Base-by-base conservation (phyloP, 1,284 basidiomycete species). In the Filobasidium uniguttulatum region DNA sequence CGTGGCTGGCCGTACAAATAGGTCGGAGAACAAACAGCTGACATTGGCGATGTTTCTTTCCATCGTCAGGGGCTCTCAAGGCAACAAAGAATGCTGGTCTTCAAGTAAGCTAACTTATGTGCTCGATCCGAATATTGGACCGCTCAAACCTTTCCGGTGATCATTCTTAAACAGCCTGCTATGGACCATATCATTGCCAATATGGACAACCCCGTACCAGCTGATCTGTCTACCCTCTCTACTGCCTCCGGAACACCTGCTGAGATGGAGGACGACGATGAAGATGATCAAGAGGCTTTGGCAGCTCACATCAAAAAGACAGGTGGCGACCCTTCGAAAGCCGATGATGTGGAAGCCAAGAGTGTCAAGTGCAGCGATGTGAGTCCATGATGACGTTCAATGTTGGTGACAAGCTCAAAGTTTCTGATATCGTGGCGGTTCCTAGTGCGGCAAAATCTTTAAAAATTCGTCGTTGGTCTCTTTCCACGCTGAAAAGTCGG, bases 401-500 rank as follows among this genome's bases (percentile, higher is more conserved):
- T n/a, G n/a, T n/a, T n/a, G n/a, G n/a, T n/a, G n/a, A n/a, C n/a
- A n/a, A n/a, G n/a, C n/a, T n/a, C n/a, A n/a, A n/a, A n/a, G n/a
- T n/a, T n/a, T n/a, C n/a, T n/a, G n/a, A n/a, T n/a, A n/a, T n/a
- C n/a, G n/a, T n/a, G n/a, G n/a, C n/a, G n/a, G n/a, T n/a, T n/a
- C n/a, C n/a, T n/a, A 82, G 59, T 93, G 88, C 65, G 79, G 81
- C 53, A 94, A 93, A 72, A 73, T 79, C 28, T 91, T 93, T 75
- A 81, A 79, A 63, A 88, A 86, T 56, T 81, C 85, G 5, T 87
- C 85, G 1, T 73, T 93, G 10, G 91, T 91, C 17, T 85, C 84
- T 59, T 96, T 82, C 70, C 91, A 97, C 62, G 91, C 91, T 2
- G 88, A 94, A 68, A 91, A 90, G 72, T 85, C 82, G 56, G 91